Evolutionary conservation across 164 flowering plant species (phyloP), one percentile per base, ranked within the genome.

Genomic region (Kingdonia uniflora): DNA sequence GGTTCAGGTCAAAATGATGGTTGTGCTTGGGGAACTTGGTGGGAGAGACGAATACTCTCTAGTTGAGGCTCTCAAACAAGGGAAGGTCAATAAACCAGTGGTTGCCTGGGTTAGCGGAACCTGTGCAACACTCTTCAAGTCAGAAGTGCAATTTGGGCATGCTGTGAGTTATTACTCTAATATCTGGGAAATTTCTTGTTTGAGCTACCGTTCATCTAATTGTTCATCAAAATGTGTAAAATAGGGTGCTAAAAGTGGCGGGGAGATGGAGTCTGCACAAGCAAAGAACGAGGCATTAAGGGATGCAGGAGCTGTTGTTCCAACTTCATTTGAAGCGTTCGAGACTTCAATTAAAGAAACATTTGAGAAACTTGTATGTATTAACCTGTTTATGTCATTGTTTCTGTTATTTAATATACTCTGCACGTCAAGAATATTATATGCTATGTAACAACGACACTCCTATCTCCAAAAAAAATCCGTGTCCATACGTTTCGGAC

Each of bases 71-170:
- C 68, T 94, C 54, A 89, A 89, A 68, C 87, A 81, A 52, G 96
- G 99, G 21, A 94, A 85, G 68, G 76, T 94, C 48, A 76, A 70
- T 49, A 94, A 94, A 65, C 99, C 96, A 46, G 99, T 94, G 33
- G 97, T 89, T 69, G 97, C 97, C 41, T 94, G 97, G 99, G 97
- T 94, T 65, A 92, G 99, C 58, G 99, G 99, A 65, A 92, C 99
- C 23, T 92, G 99, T 73, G 99, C 99, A 38, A 70, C 79, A 16
- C 95, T 92, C 53, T 92, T 92, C 77, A 89, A 94, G 61, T 94
- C 97, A 45, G 99, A 94, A 83, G 99, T 94, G 39, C 99, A 94
- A 62, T 89, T 94, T 70, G 99, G 99, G 39, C 97, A 89, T 65
- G 99, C 97, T 64, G 99, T 94, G 63, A 87, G 99, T 74, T 44